Conservation (phyloP, 345 rosid genomes). For the Eutrema heterophyllum region DNA sequence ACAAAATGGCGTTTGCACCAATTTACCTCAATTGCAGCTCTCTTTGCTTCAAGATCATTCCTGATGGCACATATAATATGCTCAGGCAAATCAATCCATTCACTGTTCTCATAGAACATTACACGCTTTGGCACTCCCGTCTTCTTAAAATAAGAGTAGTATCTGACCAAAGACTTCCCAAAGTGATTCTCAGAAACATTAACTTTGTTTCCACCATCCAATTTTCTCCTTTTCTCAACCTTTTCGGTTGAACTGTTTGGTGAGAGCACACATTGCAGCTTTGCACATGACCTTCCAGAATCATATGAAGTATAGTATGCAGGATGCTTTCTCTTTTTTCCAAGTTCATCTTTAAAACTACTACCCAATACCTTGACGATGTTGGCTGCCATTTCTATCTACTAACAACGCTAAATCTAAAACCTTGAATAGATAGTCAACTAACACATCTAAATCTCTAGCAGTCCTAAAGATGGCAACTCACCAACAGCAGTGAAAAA, state of each 20-base stretch:
- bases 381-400: constrained; percentile 52
- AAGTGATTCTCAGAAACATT: constrained; percentile 25
- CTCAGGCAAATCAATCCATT: constrained; percentile 67
- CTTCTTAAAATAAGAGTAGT: constrained; percentile 62
- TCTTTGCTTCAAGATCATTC: constrained; percentile 64
- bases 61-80: constrained; percentile 33
- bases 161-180: constrained; percentile 44
- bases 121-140: constrained; percentile 67
- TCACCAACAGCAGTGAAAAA: constrained; percentile 19
- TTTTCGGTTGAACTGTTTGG: constrained; percentile 26
- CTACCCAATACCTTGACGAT: constrained; percentile 52
- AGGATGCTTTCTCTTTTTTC: constrained; percentile 46
- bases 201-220: constrained; percentile 30
- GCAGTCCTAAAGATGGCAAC: constrained; percentile 29
- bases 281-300: constrained; percentile 38
- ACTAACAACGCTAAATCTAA: constrained; percentile 34
- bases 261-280: constrained; percentile 34
- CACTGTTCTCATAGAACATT: constrained; percentile 62
- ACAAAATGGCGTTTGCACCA: constrained; percentile 40
- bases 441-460: constrained; percentile 25
- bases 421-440: constrained; percentile 21
- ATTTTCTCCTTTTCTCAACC: constrained; percentile 44
- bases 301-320: constrained; percentile 26
- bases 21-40: constrained; percentile 52
- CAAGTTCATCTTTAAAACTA: constrained; percentile 24